Evolutionary conservation across 768 basidiomycete species (phyloP).

Genomic region (Clathrus columnatus): DNA sequence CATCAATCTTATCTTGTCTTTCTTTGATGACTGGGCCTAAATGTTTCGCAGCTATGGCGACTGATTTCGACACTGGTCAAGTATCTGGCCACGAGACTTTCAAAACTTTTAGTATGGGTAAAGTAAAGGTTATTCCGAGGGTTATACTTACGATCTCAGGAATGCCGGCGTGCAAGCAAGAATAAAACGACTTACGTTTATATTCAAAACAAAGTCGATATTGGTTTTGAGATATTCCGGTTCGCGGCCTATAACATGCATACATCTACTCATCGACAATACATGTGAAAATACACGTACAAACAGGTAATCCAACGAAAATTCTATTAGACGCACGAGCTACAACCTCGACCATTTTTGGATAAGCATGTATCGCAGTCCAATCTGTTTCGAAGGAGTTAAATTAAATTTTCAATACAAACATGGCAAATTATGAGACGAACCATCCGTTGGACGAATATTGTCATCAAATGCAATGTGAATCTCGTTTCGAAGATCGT

Average conservation of each 20-base stretch:
- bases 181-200: neutral
- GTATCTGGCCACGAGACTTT: neutral
- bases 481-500: slow-evolving; percentile 39
- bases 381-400: slow-evolving; percentile 18
- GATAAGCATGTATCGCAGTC: slow-evolving; percentile 23
- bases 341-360: slow-evolving; percentile 17
- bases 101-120: neutral
- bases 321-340: slow-evolving; percentile 8
- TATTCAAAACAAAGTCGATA: neutral
- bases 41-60: slow-evolving; percentile 16
- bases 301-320: slow-evolving; percentile 11
- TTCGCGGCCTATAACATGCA: neutral
- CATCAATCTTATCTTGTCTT: slow-evolving; percentile 22
- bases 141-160: slow-evolving; percentile 12
- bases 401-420: neutral
- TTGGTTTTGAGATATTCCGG: slow-evolving; percentile 5
- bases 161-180: slow-evolving; percentile 3
- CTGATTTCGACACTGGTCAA: neutral
- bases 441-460: slow-evolving; percentile 20
- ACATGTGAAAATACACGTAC: neutral
- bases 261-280: neutral
- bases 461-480: slow-evolving; percentile 29
- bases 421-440: neutral
- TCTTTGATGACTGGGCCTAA: slow-evolving; percentile 27
- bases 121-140: neutral